Percentiles rank a stretch among this genome's conserved stretches.
Conservation (phyloP, 2,329 filamentous ascomycete species). For the Metarhizium anisopliae region DNA sequence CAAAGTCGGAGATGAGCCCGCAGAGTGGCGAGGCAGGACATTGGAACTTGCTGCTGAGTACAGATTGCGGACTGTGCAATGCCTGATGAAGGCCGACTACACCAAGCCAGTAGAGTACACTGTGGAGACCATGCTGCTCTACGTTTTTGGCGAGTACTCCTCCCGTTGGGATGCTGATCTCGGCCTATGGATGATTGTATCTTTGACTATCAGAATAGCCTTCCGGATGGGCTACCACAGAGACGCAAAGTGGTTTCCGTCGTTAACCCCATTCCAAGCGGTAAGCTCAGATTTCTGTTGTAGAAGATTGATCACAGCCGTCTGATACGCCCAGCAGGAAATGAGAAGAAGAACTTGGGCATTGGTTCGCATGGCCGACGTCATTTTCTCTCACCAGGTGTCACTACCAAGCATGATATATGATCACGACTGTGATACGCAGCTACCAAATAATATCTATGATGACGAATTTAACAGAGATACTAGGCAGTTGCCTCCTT, state of each 20-base stretch:
- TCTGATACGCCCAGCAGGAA: constrained; percentile 35
- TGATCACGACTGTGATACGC: constrained; percentile 65
- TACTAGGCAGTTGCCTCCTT: constrained; percentile 57
- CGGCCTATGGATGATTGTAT: constrained; percentile 51
- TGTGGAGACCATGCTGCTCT: constrained; percentile 69
- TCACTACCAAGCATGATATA: constrained; percentile 62
- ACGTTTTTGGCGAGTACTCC: constrained; percentile 67
- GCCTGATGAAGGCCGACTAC: constrained; percentile 66
- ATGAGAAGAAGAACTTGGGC: constrained; percentile 64
- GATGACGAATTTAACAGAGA: constrained; percentile 70
- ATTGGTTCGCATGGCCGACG: constrained; percentile 62
- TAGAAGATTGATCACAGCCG: neutral
- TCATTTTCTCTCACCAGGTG: constrained; percentile 68
- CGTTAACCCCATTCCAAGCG: constrained; percentile 63
- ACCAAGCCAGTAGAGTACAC: constrained; percentile 66
- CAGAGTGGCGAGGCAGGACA: constrained; percentile 63
- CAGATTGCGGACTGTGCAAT: constrained; percentile 66
- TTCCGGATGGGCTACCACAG: constrained; percentile 70
- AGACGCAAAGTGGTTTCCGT: constrained; percentile 65
- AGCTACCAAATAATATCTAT: constrained; percentile 68
- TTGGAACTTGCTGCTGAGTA: constrained; percentile 55
- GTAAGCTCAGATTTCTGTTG: constrained; percentile 27
- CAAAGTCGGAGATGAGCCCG: constrained; percentile 70
- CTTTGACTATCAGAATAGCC: constrained; percentile 46
- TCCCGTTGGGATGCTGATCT: constrained; percentile 66